Evolutionary conservation across 176 grass and related monocot species (phyloP).

Genomic region (Zizania latifolia): DNA sequence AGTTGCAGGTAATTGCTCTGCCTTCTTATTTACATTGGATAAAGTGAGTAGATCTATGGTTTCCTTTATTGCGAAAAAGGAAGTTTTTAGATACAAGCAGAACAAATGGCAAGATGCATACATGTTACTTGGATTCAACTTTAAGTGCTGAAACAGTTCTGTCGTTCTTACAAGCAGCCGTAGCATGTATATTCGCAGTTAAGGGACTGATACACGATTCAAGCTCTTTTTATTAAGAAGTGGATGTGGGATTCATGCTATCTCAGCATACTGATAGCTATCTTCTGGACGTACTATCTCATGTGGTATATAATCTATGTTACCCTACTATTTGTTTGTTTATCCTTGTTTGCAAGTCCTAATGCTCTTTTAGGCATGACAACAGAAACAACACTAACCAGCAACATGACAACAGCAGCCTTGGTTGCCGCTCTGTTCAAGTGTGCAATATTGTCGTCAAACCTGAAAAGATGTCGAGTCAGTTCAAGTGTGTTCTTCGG

Average conservation of each 20-base stretch:
- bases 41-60: neutral
- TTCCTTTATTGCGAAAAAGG: neutral
- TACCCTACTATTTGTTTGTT: neutral
- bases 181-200: slow-evolving; percentile 68
- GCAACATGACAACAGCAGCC: too few relatives aligned
- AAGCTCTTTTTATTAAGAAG: too few relatives aligned
- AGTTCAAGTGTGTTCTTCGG: too few relatives aligned
- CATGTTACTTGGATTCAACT: neutral
- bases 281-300: slow-evolving; percentile 77
- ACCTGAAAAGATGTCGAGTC: too few relatives aligned
- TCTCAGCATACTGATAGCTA: slow-evolving; percentile 32
- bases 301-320: slow-evolving; percentile 45
- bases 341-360: neutral
- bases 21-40: neutral
- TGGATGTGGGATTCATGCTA: slow-evolving; percentile 87
- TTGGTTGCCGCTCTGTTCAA: too few relatives aligned
- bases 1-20: slow-evolving; percentile 49
- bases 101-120: neutral
- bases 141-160: neutral
- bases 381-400: neutral
- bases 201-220: slow-evolving; percentile 66
- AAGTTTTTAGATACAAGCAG: neutral
- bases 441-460: too few relatives aligned
- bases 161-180: slow-evolving; percentile 35
- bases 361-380: neutral